phyloP scores from a whole-genome alignment of 2,329 filamentous ascomycete genomes.

The Penicillium occitanis region DNA sequence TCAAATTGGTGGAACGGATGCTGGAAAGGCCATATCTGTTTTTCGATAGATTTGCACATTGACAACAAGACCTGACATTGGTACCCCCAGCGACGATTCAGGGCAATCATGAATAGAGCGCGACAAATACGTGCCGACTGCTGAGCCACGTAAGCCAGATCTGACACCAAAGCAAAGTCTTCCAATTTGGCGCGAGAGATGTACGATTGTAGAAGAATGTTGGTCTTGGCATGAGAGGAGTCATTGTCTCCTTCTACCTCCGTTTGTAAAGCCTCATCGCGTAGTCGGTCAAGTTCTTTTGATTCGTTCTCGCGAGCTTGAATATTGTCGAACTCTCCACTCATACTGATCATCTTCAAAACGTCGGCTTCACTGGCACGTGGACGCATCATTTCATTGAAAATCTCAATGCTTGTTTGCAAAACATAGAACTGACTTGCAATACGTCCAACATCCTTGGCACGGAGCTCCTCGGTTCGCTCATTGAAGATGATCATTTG shows the following conservation, averaged over 20 bases:
- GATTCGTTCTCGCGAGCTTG: slow-evolving; percentile 88
- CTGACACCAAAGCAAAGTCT: slow-evolving; percentile 89
- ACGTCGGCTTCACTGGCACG: slow-evolving; percentile 87
- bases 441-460: slow-evolving; percentile 94
- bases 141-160: slow-evolving; percentile 91
- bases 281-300: slow-evolving; percentile 76
- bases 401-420: slow-evolving; percentile 90
- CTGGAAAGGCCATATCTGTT: slow-evolving; percentile 89
- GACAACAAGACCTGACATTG: slow-evolving; percentile 90
- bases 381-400: slow-evolving; percentile 91
- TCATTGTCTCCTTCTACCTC: slow-evolving; percentile 69
- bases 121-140: slow-evolving; percentile 93
- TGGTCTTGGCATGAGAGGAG: slow-evolving; percentile 83
- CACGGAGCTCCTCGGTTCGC: slow-evolving; percentile 82
- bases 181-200: slow-evolving; percentile 86
- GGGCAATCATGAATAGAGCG: slow-evolving; percentile 93
- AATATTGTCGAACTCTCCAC: slow-evolving; percentile 96
- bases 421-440: slow-evolving; percentile 96
- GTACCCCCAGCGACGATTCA: slow-evolving; percentile 93
- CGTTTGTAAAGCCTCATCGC: slow-evolving; percentile 70
- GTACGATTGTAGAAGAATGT: slow-evolving; percentile 89
- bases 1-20: slow-evolving; percentile 96
- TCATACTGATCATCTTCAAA: slow-evolving; percentile 94
- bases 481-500: slow-evolving; percentile 99
- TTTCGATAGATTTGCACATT: slow-evolving; percentile 95